Evolutionary conservation across 495 filamentous ascomycete species (phyloP).

Genomic region (Apiosordaria backusii): DNA sequence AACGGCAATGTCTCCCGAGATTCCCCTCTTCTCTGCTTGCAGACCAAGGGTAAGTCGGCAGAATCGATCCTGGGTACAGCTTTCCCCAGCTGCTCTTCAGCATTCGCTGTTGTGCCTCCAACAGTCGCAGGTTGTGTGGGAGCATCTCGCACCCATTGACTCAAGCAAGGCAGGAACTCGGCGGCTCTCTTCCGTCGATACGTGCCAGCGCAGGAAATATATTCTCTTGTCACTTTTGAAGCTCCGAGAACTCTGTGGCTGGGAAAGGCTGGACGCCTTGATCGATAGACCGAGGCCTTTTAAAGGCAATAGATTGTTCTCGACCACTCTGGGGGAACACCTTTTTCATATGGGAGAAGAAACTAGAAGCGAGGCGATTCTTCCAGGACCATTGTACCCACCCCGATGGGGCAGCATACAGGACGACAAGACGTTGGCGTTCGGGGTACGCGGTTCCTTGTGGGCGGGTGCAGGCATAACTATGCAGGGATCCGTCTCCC

Average conservation of each 20-base stretch:
- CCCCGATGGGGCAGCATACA: not conserved
- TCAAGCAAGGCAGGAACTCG: not conserved
- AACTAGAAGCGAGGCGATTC: not conserved
- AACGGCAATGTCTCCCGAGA: not conserved
- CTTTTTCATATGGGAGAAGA: not conserved
- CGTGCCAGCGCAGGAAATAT: not conserved
- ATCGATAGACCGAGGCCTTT: not conserved
- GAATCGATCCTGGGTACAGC: not conserved
- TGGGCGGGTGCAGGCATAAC: not conserved
- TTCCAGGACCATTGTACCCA: not conserved
- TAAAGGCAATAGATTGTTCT: not conserved
- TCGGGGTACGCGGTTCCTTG: not conserved
- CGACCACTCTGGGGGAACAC: not conserved
- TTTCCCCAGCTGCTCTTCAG: not conserved
- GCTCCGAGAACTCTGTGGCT: not conserved
- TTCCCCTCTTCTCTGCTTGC: not conserved
- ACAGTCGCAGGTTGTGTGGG: not conserved
- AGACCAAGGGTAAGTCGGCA: too few species aligned
- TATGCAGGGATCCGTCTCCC: slow-evolving; percentile 2
- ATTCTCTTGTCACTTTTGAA: not conserved
- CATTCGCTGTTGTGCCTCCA: not conserved
- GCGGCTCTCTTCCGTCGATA: not conserved
- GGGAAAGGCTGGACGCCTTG: not conserved
- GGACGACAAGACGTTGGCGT: not conserved
- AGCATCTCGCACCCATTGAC: not conserved